These are phyloP conservation scores for Aspergillus persii DNA, from an alignment of 2,329 filamentous ascomycete genomes.

Conservation along the genomic window DNA sequence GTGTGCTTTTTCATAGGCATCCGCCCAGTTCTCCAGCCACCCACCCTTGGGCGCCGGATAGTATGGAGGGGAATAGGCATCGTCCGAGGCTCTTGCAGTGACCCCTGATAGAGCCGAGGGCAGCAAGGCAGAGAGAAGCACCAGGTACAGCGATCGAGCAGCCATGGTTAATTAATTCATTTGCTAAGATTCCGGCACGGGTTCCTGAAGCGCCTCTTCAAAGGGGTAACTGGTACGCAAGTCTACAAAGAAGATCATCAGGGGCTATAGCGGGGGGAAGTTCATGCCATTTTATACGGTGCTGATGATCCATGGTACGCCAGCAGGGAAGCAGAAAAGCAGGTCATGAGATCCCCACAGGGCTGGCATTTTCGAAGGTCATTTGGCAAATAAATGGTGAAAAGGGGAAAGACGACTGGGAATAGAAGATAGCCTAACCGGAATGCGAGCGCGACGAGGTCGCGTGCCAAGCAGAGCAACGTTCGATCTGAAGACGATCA, in stretches of 20 bases:
- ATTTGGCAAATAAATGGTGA: not conserved
- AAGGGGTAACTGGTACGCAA: not conserved
- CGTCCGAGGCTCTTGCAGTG: constrained; percentile 18
- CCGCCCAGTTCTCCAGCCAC: constrained; percentile 66
- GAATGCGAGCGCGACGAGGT: not conserved
- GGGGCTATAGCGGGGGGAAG: not conserved
- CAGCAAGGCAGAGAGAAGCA: constrained; percentile 2
- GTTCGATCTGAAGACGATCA: constrained; percentile 1
- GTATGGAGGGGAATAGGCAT: constrained; percentile 53
- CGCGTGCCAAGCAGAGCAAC: not conserved
- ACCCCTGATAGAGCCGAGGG: constrained; percentile 12
- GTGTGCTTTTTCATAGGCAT: constrained; percentile 68
- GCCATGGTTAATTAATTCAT: constrained; percentile 11
- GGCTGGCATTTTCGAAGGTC: not conserved
- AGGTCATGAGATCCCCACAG: constrained; percentile 2
- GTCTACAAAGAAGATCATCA: not conserved
- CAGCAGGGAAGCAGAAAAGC: not conserved
- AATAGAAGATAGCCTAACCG: not conserved
- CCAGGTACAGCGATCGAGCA: not conserved
- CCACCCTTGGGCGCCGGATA: constrained; percentile 72
- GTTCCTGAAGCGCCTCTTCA: not conserved
- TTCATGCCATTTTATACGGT: not conserved
- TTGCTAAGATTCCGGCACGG: not conserved
- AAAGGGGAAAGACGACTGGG: not conserved
- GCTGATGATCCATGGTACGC: not conserved